These are phyloP conservation scores for Ceratobasidium sp. DNA, from an alignment of 1,284 basidiomycete genomes.

Conservation along the genomic window DNA sequence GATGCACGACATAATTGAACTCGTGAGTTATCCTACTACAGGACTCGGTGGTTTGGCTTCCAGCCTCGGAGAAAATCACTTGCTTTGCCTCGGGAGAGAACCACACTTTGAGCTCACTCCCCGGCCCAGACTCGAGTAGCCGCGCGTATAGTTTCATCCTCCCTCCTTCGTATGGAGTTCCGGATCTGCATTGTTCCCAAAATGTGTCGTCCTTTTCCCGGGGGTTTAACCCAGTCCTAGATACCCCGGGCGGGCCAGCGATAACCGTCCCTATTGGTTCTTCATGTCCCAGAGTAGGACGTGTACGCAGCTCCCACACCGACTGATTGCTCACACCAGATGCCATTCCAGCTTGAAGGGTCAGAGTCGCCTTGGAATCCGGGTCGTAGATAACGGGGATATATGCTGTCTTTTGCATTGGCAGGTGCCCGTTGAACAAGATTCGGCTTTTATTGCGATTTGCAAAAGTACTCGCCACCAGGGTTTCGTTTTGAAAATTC, in stretches of 20 bases:
- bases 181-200: neutral
- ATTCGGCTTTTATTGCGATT: neutral
- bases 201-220: neutral
- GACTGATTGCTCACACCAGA: conserved; percentile 63
- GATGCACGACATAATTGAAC: neutral
- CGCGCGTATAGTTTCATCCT: neutral
- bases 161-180: too few relatives aligned
- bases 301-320: conserved; percentile 58
- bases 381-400: neutral
- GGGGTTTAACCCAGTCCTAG: neutral
- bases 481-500: too few relatives aligned
- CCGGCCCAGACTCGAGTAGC: neutral
- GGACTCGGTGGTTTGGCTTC: neutral
- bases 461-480: too few relatives aligned
- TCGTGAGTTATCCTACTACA: neutral
- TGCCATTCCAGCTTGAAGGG: conserved; percentile 62
- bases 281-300: conserved; percentile 49
- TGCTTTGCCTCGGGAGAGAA: neutral
- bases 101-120: neutral
- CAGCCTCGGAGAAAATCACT: neutral
- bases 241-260: neutral
- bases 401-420: neutral
- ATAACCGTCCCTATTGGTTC: neutral
- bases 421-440: neutral
- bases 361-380: neutral